Conservation (phyloP, 2,329 filamentous ascomycete genomes). For the Westerdykella ornata region DNA sequence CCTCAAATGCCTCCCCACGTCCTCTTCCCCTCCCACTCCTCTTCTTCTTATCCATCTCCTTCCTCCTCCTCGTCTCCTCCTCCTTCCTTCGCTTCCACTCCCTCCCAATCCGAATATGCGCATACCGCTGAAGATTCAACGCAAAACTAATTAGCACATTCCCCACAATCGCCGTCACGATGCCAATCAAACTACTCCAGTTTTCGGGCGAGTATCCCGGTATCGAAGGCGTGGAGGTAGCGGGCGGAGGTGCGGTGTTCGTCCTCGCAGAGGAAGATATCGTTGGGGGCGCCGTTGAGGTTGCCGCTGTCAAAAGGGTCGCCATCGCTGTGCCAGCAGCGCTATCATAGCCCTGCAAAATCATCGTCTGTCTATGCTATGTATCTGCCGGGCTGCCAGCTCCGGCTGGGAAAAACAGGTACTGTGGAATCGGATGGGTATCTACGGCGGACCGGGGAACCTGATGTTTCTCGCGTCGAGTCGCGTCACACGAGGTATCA, state of each 20-base stretch:
- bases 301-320: slow-evolving; percentile 1
- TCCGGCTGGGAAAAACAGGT: too few relatives aligned
- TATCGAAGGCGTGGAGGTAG: slow-evolving; percentile 9
- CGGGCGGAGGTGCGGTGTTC: slow-evolving; percentile 7
- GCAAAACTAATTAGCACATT: slow-evolving; percentile 93
- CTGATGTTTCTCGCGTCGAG: too few relatives aligned
- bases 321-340: slow-evolving; percentile 16
- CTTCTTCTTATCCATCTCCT: slow-evolving; percentile 12
- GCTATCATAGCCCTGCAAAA: slow-evolving; percentile 17
- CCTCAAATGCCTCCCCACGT: too few relatives aligned
- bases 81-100: slow-evolving; percentile 51
- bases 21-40: slow-evolving; percentile 11
- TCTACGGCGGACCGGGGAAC: too few relatives aligned
- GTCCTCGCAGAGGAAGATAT: not conserved
- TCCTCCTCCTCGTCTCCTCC: slow-evolving; percentile 34
- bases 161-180: slow-evolving; percentile 83
- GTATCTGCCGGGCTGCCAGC: too few relatives aligned
- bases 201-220: slow-evolving; percentile 23
- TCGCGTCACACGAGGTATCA: too few relatives aligned
- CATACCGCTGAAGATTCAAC: slow-evolving; percentile 92
- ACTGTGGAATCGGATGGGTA: too few relatives aligned
- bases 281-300: not conserved
- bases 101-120: slow-evolving; percentile 75
- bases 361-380: slow-evolving; percentile 15
- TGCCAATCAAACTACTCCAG: slow-evolving; percentile 94